Base-by-base conservation (phyloP, 768 basidiomycete species). In the Cystofilobasidium bisporidii region DNA sequence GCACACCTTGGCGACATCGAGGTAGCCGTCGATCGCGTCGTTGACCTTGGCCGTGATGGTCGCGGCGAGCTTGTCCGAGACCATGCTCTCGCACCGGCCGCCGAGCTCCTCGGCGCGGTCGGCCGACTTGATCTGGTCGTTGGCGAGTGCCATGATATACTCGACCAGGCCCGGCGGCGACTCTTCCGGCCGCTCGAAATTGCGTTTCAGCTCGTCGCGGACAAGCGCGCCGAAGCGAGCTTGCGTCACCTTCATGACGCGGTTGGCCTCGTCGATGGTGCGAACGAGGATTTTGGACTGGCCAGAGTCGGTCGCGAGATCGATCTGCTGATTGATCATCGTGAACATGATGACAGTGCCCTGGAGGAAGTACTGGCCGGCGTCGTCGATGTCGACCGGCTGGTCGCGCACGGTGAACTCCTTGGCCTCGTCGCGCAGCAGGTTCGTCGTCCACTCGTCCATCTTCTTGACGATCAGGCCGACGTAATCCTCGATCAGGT, bases 1-100 rank as follows among this genome's bases (percentile, higher is more conserved):
- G 80, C 93, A 98, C 76, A 89, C 90, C 81, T 98, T 98, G 62
- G 93, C 93, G 45, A 98, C 91, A 77, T 99, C 96, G 70, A 98
- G 83, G 77, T 93, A 98, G 3, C 96, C 96, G 75, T 99, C 94
- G 72, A 98, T 97, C 40, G 93, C 92, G 71, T 94, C 88, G 79
- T 96, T 97, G 61, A 98, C 80, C 53, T 85, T 83, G 73, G 91
- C 90, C 71, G 83, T 86, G 73, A 98, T 94, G 8, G 83, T 81
- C 18, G 79, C 81, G 53, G 87, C 82, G 77, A 98, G 98, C 79
- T 97, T 98, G 74, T 88, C 87, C 12, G 88, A 91, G 6, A 98
- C 93, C 58, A 97, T 83, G 1, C 88, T 85, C 78, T 98, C 94
- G 30, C 98, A 79, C 33, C 94, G 86, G 14, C 82, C 85, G 28